phyloP scores from a whole-genome alignment of 106 monocot genomes.

The Dioscorea zingiberensis region DNA sequence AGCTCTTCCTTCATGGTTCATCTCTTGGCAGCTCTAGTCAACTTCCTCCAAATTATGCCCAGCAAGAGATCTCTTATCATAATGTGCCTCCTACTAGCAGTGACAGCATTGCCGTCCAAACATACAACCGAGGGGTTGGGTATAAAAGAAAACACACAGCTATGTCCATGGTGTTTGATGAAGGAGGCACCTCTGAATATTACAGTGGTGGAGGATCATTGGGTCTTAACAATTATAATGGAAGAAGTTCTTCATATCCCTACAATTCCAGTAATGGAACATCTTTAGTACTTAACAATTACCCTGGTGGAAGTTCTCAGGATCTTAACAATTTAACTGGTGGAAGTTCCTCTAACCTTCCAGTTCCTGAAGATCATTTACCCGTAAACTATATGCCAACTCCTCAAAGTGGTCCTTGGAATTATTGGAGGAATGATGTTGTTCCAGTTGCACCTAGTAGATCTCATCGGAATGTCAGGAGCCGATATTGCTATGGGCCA shows the following conservation, averaged over 20 bases:
- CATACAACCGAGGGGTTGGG: slow-evolving; percentile 14
- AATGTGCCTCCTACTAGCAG: slow-evolving; percentile 2
- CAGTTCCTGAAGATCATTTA: slow-evolving; percentile 11
- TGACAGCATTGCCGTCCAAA: neutral
- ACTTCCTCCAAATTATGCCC: slow-evolving; percentile 11
- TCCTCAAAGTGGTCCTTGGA: slow-evolving; percentile 16
- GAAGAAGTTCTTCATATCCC: no score
- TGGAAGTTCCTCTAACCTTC: slow-evolving; percentile 30
- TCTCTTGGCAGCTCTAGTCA: slow-evolving; percentile 15
- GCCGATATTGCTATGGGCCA: slow-evolving; percentile 17
- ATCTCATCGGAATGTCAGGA: slow-evolving; percentile 64
- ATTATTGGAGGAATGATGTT: slow-evolving; percentile 14
- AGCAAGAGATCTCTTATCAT: slow-evolving; percentile 1
- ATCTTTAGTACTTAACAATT: no score
- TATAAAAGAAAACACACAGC: slow-evolving; percentile 44
- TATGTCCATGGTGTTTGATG: slow-evolving; percentile 2
- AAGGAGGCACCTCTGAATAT: slow-evolving; percentile 9
- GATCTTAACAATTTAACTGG: neutral
- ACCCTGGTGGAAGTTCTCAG: slow-evolving; percentile 32
- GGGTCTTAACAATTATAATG: no score
- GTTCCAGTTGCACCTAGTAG: slow-evolving; percentile 16
- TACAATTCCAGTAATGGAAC: no score
- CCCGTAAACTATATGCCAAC: slow-evolving; percentile 9
- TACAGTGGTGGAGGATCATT: neutral
- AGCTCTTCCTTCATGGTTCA: slow-evolving; percentile 7